Evolutionary conservation across 2,329 filamentous ascomycete genomes (phyloP), one percentile per base, ranked within the genome.

Genomic region (Metarhizium sp.): DNA sequence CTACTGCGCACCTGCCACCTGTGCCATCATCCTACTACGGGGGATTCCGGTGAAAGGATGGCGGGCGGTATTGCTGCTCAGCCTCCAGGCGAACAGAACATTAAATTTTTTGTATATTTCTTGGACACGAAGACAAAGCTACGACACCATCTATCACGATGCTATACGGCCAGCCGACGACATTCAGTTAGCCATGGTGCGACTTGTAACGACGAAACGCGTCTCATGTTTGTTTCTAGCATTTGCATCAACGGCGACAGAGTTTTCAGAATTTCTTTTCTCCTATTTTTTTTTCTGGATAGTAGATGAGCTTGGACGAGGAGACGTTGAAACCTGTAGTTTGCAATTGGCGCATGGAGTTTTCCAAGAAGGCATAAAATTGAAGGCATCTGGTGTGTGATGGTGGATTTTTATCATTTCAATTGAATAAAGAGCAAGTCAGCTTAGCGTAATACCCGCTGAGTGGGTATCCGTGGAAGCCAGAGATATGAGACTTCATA

Each of bases 21-120:
- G 52, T 16, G 20, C 8, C 52, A 20, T 45, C 50, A 18, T 32
- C 53, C 42, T 57, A 57, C 38, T 57, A 55, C 46, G 52, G 52
- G 47, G 29, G 36, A 18, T 55, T 48, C 25, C 7, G 20, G 25
- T 48, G 25, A 48, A 48, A 30, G 25, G 45, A 20, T 14, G 20
- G n/a, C 13, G 7, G 43, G 20, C 13, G 3, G 25, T 25, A 25
- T 46, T 46, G 6, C 45, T 30, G 2, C 20, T 30, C 45, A 29
- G 45, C 25, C 20, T 30, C 45, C 6, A 48, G 11, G 25, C 45
- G 11, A 13, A 7, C 13, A 30, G 11, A 13, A 7, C 13, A 30
- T 4, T 11, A 49, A 30, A 16, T 13, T n/a, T 20, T 45, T 16
- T 51, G 48, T 43, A 54, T 43, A 51, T 34, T 51, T 25, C 32